phyloP scores from a whole-genome alignment of 139 green algal species.

The Coelastrella sp. region DNA sequence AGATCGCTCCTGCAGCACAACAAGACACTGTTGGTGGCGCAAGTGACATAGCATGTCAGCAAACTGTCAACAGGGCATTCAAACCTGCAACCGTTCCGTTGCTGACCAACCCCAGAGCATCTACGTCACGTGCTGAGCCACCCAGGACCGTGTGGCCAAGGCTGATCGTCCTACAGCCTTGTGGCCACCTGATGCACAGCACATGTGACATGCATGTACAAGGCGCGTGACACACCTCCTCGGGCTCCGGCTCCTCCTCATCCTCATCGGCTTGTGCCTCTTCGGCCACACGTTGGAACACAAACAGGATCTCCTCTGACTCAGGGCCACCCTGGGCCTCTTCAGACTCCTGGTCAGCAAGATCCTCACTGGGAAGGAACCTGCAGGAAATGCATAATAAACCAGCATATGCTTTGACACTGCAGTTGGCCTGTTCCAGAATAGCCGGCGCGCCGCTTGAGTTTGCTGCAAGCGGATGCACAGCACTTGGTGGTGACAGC shows the following conservation, averaged over 20 bases:
- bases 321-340: slow-evolving; percentile 28
- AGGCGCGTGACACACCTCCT: background rate
- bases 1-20: background rate
- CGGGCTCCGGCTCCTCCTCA: slow-evolving; percentile 37
- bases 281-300: slow-evolving; percentile 52
- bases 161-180: too few relatives aligned
- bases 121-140: too few relatives aligned
- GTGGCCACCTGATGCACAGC: too few relatives aligned
- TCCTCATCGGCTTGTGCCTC: slow-evolving; percentile 34
- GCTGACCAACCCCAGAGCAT: too few relatives aligned
- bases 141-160: too few relatives aligned
- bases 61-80: too few relatives aligned
- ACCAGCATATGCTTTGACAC: background rate
- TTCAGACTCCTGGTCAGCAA: slow-evolving; percentile 47
- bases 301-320: slow-evolving; percentile 58
- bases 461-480: background rate
- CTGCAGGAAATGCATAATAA: background rate
- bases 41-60: too few relatives aligned
- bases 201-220: too few relatives aligned
- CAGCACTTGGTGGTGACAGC: too few relatives aligned
- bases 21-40: background rate
- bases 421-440: background rate
- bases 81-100: too few relatives aligned
- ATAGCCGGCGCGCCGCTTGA: background rate
- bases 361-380: slow-evolving; percentile 55